Base-by-base conservation (phyloP, 2,329 filamentous ascomycete genomes). In the Alternaria dauci region DNA sequence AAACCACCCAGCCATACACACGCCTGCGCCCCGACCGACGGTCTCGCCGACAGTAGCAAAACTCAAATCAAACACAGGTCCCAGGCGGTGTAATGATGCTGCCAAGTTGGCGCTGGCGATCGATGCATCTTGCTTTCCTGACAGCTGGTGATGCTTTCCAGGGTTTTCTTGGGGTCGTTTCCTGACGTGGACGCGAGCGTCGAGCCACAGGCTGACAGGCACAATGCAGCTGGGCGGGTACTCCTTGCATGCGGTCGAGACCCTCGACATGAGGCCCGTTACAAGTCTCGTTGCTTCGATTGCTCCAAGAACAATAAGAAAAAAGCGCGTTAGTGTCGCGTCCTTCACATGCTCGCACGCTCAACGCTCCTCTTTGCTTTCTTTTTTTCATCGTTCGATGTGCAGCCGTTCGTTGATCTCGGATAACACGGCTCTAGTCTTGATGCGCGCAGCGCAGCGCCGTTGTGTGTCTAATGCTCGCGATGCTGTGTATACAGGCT, bases 71-170 rank as follows among this genome's bases (percentile, higher is more conserved):
- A 16, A 25, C 39, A 42, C 39, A 25, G 12, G 25, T 14, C 23
- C 23, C 23, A 26, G 25, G 23, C 12, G 7, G 11, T 16, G 26
- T 3, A 1, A 36, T 55, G 46, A 47, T 41, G 47, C 32, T 39
- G 53, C 52, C 58, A 54, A 55, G 56, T 30, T n/a, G 14, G 38
- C 43, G 36, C 51, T 55, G 30, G 51, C 20, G n/a, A 55, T 50
- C 48, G 20, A 4, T 23, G 20, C 20, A 55, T 55, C 56, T 4
- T 54, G 28, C 34, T 53, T 47, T 41, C n/a, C 25, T 8, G 43
- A 32, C 32, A 20, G 25, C 7, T 25, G 16, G 18, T 20, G 32
- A 38, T 39, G 48, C 11, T 18, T 38, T 41, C 25, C 48, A 52
- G 25, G 26, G n/a, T 39, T 56, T 39, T 56, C n/a, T 18, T 30